Evolutionary conservation across 202 grass and related monocot genomes (phyloP).

Genomic region (Carex arenaria): DNA sequence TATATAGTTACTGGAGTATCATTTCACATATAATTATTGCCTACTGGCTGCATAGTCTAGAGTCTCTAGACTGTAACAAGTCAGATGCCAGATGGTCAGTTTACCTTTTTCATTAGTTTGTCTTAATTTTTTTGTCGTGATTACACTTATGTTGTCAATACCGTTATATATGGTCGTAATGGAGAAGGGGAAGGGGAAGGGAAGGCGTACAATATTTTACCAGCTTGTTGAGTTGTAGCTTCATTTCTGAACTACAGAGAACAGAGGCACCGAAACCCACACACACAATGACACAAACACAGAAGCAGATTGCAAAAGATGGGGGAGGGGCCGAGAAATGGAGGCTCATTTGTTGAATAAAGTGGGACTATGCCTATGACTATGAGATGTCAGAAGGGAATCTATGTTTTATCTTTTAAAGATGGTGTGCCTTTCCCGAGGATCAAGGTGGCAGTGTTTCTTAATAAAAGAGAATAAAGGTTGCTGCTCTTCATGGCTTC

Average conservation of each 20-base stretch:
- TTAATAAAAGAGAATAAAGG: conserved; percentile 17
- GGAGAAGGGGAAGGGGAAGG: too few relatives aligned
- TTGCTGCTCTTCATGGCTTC: background rate
- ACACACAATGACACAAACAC: background rate
- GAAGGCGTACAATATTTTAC: too few relatives aligned
- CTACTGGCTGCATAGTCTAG: too few relatives aligned
- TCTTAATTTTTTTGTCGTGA: too few relatives aligned
- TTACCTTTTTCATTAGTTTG: too few relatives aligned
- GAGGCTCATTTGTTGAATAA: background rate
- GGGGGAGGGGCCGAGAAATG: background rate
- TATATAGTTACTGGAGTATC: too few relatives aligned
- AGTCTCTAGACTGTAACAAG: too few relatives aligned
- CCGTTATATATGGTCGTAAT: too few relatives aligned
- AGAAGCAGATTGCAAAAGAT: background rate
- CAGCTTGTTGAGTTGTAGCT: too few relatives aligned
- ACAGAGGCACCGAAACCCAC: background rate
- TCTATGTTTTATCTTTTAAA: conserved; percentile 4
- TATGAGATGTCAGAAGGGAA: conserved; percentile 13
- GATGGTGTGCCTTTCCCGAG: conserved; percentile 11
- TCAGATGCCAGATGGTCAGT: too few relatives aligned
- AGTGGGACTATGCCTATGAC: background rate
- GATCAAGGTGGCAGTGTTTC: conserved; percentile 11
- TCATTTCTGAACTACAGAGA: background rate
- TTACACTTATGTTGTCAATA: too few relatives aligned
- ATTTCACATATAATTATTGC: too few relatives aligned